These are phyloP conservation scores for Oidiodendron maius DNA, from an alignment of 495 filamentous ascomycete species.

Conservation along the genomic window DNA sequence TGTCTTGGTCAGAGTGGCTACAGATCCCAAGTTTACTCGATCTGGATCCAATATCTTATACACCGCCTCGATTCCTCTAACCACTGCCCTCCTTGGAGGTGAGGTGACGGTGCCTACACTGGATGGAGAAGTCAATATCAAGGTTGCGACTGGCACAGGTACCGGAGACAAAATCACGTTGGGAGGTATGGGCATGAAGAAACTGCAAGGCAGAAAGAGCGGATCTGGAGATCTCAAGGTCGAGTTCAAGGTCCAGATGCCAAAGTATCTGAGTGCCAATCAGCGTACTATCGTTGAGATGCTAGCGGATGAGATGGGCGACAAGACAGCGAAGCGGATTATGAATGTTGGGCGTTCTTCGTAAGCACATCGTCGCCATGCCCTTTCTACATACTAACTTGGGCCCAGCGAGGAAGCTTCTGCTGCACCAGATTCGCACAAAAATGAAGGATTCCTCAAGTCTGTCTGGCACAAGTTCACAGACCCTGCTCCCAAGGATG, in stretches of 20 bases:
- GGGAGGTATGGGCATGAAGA: conserved; percentile 86
- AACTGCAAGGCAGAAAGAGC: conserved; percentile 49
- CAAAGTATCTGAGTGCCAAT: conserved; percentile 82
- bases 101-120: conserved; percentile 86
- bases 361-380: not conserved
- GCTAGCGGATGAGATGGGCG: conserved; percentile 88
- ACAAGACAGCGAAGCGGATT: conserved; percentile 83
- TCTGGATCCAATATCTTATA: conserved; percentile 85
- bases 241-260: conserved; percentile 93
- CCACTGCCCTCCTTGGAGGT: conserved; percentile 87
- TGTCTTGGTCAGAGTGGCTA: conserved; percentile 73
- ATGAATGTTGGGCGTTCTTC: conserved; percentile 49
- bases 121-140: conserved; percentile 81
- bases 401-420: not conserved
- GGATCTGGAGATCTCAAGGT: conserved; percentile 74
- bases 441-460: conserved; percentile 81
- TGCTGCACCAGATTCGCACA: conserved; percentile 42
- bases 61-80: conserved; percentile 84
- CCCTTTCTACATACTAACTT: not conserved
- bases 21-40: conserved; percentile 82
- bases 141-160: conserved; percentile 81
- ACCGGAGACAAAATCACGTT: conserved; percentile 89
- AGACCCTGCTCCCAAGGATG: conserved; percentile 49
- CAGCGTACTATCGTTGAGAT: conserved; percentile 91
- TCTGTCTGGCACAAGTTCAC: conserved; percentile 84